Percentiles rank a stretch among this genome's conserved stretches.
Evolutionary conservation across 2,329 filamentous ascomycete genomes (phyloP).

Genomic region (Ascochyta viciae-villosae): DNA sequence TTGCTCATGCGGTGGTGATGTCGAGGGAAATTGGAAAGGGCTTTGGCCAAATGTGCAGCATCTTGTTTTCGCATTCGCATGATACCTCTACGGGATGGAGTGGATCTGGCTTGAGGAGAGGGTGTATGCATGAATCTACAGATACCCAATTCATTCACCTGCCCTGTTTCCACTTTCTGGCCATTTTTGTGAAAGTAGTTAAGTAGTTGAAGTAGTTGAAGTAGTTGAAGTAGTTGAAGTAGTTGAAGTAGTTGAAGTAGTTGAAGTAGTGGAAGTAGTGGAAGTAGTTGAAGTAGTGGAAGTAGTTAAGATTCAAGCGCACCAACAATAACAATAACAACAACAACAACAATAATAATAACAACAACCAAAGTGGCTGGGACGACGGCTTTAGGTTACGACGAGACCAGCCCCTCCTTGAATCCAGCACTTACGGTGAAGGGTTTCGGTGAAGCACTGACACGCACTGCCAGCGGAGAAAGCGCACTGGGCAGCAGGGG

Average conservation of each 20-base stretch:
- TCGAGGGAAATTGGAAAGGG: constrained; percentile 14
- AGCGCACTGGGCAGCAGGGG: constrained; percentile 8
- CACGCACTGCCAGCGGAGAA: constrained; percentile 19
- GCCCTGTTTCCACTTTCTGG: not conserved
- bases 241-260: too few relatives aligned
- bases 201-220: too few relatives aligned
- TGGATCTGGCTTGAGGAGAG: not conserved
- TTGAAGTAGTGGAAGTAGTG: too few relatives aligned
- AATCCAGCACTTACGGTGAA: not conserved
- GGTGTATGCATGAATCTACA: constrained; percentile 10
- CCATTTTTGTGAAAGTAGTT: not conserved
- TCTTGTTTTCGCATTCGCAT: constrained; percentile 18
- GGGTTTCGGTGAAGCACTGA: constrained; percentile 9
- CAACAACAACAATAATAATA: too few relatives aligned
- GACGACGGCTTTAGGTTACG: not conserved
- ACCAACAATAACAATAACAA: too few relatives aligned
- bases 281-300: not conserved
- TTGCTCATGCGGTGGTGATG: not conserved
- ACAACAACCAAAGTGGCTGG: not conserved
- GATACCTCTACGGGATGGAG: constrained; percentile 23
- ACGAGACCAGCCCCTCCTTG: not conserved
- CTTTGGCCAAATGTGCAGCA: constrained; percentile 13
- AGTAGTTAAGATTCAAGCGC: too few relatives aligned
- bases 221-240: too few relatives aligned
- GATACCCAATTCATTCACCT: constrained; percentile 16